phyloP scores from a whole-genome alignment of 495 filamentous ascomycete genomes.

The Pyronema omphalodes region DNA sequence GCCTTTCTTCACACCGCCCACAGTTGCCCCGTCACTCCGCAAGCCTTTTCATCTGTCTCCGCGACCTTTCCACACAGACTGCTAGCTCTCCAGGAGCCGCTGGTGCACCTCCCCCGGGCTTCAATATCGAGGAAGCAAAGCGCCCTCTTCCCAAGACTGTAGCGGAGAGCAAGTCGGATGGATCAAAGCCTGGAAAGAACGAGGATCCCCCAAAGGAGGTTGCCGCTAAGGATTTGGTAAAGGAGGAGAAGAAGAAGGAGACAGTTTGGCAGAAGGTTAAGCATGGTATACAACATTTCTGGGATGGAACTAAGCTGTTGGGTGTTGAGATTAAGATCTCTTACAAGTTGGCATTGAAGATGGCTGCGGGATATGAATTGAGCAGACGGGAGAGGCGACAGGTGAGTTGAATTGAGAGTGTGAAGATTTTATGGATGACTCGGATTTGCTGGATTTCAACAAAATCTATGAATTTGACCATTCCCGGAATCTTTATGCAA shows the following conservation, averaged over 20 bases:
- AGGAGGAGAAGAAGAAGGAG: conserved; percentile 62
- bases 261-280: conserved; percentile 83
- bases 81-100: conserved; percentile 37
- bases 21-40: conserved; percentile 39
- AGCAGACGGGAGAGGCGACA: conserved; percentile 84
- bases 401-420: conserved; percentile 26
- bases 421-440: background rate
- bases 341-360: conserved; percentile 75
- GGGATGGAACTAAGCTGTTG: conserved; percentile 97
- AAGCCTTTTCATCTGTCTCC: conserved; percentile 43
- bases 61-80: conserved; percentile 51
- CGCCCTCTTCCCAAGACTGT: conserved; percentile 47
- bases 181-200: conserved; percentile 9
- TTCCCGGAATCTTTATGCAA: background rate
- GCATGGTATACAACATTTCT: conserved; percentile 82
- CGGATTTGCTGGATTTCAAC: background rate
- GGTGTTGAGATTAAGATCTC: conserved; percentile 87
- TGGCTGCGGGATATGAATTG: conserved; percentile 94
- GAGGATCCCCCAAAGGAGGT: conserved; percentile 23
- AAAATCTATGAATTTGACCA: background rate
- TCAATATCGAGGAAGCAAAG: conserved; percentile 79
- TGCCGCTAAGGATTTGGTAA: conserved; percentile 33
- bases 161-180: conserved; percentile 4
- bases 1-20: conserved; percentile 25
- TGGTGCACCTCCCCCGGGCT: conserved; percentile 71